Evolutionary conservation across 2,329 filamentous ascomycete genomes (phyloP).

Genomic region (Bipolaris cookei): DNA sequence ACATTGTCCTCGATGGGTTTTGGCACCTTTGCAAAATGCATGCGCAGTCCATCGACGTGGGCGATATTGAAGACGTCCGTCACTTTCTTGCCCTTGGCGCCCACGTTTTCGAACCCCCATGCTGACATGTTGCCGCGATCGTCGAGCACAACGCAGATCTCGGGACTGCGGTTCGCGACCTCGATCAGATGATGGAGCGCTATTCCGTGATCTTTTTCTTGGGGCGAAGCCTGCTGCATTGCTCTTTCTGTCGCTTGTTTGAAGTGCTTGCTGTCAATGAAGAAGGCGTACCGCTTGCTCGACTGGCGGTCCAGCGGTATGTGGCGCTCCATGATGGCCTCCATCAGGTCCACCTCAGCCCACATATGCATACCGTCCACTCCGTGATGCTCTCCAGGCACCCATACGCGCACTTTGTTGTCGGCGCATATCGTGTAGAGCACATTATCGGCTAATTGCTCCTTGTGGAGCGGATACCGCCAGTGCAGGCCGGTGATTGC

Average conservation of each 20-base stretch:
- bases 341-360: constrained; percentile 77
- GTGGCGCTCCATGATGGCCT: constrained; percentile 68
- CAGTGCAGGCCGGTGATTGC: constrained; percentile 84
- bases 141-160: constrained; percentile 86
- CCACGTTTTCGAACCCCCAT: constrained; percentile 89
- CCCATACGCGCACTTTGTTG: constrained; percentile 82
- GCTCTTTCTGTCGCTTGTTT: constrained; percentile 77
- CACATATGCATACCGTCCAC: constrained; percentile 78
- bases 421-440: constrained; percentile 90
- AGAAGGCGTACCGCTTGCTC: constrained; percentile 71
- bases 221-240: constrained; percentile 66
- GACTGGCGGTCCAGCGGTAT: constrained; percentile 49
- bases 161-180: constrained; percentile 81
- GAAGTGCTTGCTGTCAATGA: constrained; percentile 83
- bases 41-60: constrained; percentile 68
- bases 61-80: constrained; percentile 84
- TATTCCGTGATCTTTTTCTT: constrained; percentile 67
- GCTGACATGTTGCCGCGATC: constrained; percentile 85
- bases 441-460: constrained; percentile 82
- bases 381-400: constrained; percentile 73
- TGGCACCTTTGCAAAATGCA: constrained; percentile 47
- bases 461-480: constrained; percentile 77
- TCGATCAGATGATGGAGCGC: constrained; percentile 85
- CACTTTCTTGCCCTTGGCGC: constrained; percentile 69
- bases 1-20: constrained; percentile 61